These are phyloP conservation scores for Musa troglodytarum DNA, from an alignment of 176 grass and related monocot genomes.

Conservation along the genomic window DNA sequence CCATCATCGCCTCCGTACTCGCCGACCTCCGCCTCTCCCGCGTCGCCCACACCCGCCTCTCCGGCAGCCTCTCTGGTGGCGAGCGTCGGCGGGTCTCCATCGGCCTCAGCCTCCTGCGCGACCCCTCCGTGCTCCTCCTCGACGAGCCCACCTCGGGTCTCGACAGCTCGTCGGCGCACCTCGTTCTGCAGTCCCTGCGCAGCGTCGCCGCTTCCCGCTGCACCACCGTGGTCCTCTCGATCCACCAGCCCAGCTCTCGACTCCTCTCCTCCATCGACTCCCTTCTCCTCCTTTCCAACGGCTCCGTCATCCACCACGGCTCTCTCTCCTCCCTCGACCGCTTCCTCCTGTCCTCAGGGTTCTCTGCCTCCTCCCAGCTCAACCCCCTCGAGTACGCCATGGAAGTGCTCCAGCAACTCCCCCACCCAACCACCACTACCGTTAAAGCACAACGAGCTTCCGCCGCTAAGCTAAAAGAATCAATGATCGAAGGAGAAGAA, in stretches of 20 bases:
- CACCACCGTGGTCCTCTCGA: constrained; percentile 72
- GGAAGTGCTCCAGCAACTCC: constrained; percentile 70
- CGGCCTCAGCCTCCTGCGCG: constrained; percentile 57
- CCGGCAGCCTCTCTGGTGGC: constrained; percentile 58
- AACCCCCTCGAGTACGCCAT: constrained; percentile 91
- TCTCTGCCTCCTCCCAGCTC: constrained; percentile 58
- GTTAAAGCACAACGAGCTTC: constrained; percentile 4
- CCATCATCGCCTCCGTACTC: constrained; percentile 34
- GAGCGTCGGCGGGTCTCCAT: constrained; percentile 88
- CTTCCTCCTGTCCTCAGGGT: constrained; percentile 46
- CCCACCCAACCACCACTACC: constrained; percentile 25
- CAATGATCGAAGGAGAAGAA: constrained; percentile 8
- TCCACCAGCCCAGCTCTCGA: constrained; percentile 87
- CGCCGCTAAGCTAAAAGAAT: constrained; percentile 1
- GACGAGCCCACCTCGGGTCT: constrained; percentile 89
- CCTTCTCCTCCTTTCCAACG: constrained; percentile 78
- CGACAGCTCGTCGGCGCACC: constrained; percentile 71
- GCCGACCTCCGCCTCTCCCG: constrained; percentile 56
- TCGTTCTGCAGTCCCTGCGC: constrained; percentile 62
- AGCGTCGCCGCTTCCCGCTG: constrained; percentile 37
- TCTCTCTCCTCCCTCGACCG: constrained; percentile 60
- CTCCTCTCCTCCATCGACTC: constrained; percentile 76
- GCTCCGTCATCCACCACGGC: constrained; percentile 71
- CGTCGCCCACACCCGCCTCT: constrained; percentile 53
- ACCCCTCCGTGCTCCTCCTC: constrained; percentile 68